These are phyloP conservation scores for Lunasporangiospora selenospora DNA, from an alignment of 192 early-diverging fungal species.

Conservation along the genomic window DNA sequence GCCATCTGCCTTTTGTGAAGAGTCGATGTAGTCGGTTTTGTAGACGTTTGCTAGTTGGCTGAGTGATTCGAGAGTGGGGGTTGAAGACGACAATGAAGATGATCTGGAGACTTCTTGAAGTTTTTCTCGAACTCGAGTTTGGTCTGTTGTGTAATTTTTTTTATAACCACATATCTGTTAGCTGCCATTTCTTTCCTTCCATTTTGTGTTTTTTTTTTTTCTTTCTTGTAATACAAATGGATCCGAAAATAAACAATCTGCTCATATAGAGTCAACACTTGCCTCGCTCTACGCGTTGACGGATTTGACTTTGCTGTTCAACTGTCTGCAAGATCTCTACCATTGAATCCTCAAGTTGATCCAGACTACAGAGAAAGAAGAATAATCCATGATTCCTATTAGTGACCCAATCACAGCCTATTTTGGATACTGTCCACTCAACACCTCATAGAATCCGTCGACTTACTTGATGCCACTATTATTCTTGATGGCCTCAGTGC, in stretches of 20 bases:
- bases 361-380: conserved; percentile 10
- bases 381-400: too few species aligned
- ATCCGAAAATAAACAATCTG: too few species aligned
- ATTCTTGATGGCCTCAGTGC: conserved; percentile 30
- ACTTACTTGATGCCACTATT: conserved; percentile 46
- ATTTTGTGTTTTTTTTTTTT: too few species aligned
- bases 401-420: too few species aligned
- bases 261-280: too few species aligned
- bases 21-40: conserved; percentile 46
- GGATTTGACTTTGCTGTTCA: conserved; percentile 35
- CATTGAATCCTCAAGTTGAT: conserved; percentile 41
- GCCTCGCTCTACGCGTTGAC: conserved; percentile 33
- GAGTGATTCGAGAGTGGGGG: conserved; percentile 52
- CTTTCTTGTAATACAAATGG: too few species aligned
- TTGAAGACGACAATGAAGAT: conserved; percentile 17
- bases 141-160: conserved; percentile 10
- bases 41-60: conserved; percentile 55
- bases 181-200: background rate
- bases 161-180: background rate
- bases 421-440: too few species aligned
- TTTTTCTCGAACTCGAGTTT: conserved; percentile 12
- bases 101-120: conserved; percentile 24
- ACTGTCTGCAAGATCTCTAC: conserved; percentile 31
- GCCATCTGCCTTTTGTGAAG: conserved; percentile 18
- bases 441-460: too few species aligned